Percentiles rank a stretch among this genome's conserved stretches.
These are phyloP conservation scores for Symbiodinium natans DNA, from an alignment of 73 alveolate genomes.

Conservation along the genomic window DNA sequence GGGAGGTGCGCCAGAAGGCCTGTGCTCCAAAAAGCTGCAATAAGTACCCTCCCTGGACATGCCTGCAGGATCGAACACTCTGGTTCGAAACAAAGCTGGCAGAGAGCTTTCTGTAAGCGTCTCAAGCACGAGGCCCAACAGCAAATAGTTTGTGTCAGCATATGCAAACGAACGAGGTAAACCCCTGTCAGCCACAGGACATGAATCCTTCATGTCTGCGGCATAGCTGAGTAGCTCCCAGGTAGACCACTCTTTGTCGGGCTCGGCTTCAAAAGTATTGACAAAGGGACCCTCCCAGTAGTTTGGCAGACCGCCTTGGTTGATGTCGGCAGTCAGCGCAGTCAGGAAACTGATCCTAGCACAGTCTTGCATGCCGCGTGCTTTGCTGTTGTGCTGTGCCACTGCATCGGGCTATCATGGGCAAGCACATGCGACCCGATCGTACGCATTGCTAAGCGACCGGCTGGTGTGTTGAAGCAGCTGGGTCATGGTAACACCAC, in stretches of 20 bases:
- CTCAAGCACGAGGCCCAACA: slow-evolving; percentile 52
- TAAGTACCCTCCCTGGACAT: slow-evolving; percentile 44
- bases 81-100: slow-evolving; percentile 18
- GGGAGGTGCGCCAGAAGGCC: slow-evolving; percentile 24
- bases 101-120: background rate
- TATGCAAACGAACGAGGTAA: slow-evolving; percentile 8
- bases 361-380: no score
- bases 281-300: slow-evolving; percentile 54
- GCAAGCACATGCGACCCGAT: no score
- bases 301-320: slow-evolving; percentile 61
- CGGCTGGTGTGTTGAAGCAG: slow-evolving; percentile 68
- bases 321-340: background rate
- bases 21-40: background rate
- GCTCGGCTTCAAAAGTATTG: slow-evolving; percentile 61
- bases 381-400: no score
- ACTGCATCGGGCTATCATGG: no score
- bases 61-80: slow-evolving; percentile 79
- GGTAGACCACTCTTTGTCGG: slow-evolving; percentile 39
- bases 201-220: slow-evolving; percentile 19
- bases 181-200: slow-evolving; percentile 25
- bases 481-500: slow-evolving; percentile 19
- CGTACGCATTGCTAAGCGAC: background rate
- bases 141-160: slow-evolving; percentile 80
- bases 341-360: background rate
- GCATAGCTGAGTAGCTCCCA: slow-evolving; percentile 77